A percentile compares a stretch with the other conserved stretches of the same genome.
These are phyloP conservation scores for Paralagenidium karlingii DNA, from an alignment of 352 stramenopile species.

Conservation along the genomic window DNA sequence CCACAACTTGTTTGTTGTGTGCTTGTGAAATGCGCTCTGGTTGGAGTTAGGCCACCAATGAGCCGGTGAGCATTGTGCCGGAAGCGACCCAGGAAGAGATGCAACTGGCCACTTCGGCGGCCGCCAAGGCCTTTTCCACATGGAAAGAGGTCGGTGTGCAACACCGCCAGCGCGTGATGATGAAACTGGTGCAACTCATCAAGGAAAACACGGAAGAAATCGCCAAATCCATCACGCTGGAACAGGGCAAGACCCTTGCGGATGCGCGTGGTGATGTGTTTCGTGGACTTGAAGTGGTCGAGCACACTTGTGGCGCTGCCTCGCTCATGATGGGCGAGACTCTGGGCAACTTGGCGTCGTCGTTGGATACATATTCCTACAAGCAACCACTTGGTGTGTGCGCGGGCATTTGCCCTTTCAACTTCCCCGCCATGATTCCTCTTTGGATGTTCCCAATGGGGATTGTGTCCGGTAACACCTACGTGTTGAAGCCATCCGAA, in stretches of 20 bases:
- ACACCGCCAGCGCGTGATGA: conserved; percentile 90
- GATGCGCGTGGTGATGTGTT: conserved; percentile 97
- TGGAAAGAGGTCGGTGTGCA: conserved; percentile 92
- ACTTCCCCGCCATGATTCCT: conserved; percentile 97
- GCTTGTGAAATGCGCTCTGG: too few relatives aligned
- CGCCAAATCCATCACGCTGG: conserved; percentile 89
- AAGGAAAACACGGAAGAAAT: conserved; percentile 91
- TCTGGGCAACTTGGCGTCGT: conserved; percentile 83
- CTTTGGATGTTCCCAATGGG: conserved; percentile 87
- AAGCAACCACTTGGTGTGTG: conserved; percentile 89
- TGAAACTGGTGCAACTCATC: conserved; percentile 94
- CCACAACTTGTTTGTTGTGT: neutral
- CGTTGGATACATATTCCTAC: conserved; percentile 94
- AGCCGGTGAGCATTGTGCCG: conserved; percentile 78
- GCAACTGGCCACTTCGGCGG: conserved; percentile 58
- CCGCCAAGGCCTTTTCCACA: conserved; percentile 78
- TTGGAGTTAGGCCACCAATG: conserved; percentile 77
- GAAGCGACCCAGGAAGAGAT: conserved; percentile 84
- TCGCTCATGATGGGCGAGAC: conserved; percentile 93
- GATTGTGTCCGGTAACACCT: conserved; percentile 92
- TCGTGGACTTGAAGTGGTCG: conserved; percentile 54
- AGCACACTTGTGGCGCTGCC: conserved; percentile 61
- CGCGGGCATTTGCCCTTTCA: conserved; percentile 90
- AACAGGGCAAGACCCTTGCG: conserved; percentile 88
- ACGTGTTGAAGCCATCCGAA: conserved; percentile 94